Evolutionary conservation across 1,284 basidiomycete species (phyloP), one percentile per base, ranked within the genome.

Genomic region (Trichosporon faecale): DNA sequence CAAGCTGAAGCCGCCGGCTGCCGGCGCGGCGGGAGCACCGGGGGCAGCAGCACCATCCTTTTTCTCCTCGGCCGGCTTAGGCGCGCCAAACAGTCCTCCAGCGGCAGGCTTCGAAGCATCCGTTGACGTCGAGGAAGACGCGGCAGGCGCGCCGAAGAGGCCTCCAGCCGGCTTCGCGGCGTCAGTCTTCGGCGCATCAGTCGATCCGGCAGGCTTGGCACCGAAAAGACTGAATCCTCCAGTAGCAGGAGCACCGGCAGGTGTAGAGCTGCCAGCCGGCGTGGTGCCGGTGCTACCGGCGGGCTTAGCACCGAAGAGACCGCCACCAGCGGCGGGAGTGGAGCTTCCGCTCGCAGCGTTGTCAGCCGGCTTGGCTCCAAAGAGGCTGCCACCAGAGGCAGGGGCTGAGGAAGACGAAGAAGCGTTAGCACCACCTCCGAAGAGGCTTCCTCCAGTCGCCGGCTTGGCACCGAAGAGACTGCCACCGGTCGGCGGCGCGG

Each of bases 191-290:
- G 74, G 60, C n/a, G 68, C 66, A 21, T 66, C 66, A 5, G 68
- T 70, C 31, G 64, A 70, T 7, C n/a, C 66, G 57, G 67, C 64
- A 23, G 76, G 75, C 68, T 77, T 76, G 29, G 78, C 74, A 2
- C 75, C 73, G 3, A 68, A 67, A 37, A 66, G 44, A 29, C 77
- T 75, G 67, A 82, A 82, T 29, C 78, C 71, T 65, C 82, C 74
- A 65, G 76, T 67, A 12, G 77, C 65, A 11, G 72, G 67, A 0
- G 73, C 68, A 9, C 67, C 61, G 6, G 70, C 70, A 9, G 70
- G 66, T 1, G 70, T 40, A 14, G 64, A 33, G 25, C 33, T 55
- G 11, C 44, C 63, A 40, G 66, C 33, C 37, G 60, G 65, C 27
- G 33, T 25, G 35, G 52, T 21, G 18, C 66, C 60, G 25, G 44